Evolutionary conservation across 129 eudicot genomes (phyloP), one percentile per base, ranked within the genome.

Genomic region (Chrysanthemum makinoi): DNA sequence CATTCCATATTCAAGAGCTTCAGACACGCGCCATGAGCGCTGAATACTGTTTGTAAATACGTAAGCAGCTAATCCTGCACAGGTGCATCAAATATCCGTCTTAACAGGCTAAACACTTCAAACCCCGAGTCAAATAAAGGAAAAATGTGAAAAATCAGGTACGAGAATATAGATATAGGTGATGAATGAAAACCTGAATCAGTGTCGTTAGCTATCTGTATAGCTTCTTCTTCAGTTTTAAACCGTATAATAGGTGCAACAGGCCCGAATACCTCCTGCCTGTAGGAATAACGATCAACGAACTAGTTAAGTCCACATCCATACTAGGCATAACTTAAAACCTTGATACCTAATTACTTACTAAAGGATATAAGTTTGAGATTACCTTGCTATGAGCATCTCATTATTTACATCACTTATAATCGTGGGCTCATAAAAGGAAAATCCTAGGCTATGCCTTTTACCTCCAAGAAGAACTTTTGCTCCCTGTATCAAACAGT

Each of bases 251-350:
- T 80, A 10, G 99, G 97, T 62, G 99, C 99, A 79, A 94, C 97
- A 30, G 99, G 99, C 77, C 99, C 99, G 81, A 94, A 94, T 57
- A 87, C 88, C 81, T 94, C 97, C 79, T 90, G 93, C 77, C 96
- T 85, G 88, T 48, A 61, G 58, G 30, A 76, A 71, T 19, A 66
- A 26, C 33, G 24, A 70, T 48, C 73, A 49, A 19, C 18, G 18
- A 24, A 19, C 68, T 54, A 20, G 20, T 77, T 70, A 52, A 56
- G 19, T 33, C 46, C 62, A 76, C 20, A 1, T 47, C 61, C 51
- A 44, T 46, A 79, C 17, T 50, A 47, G 51, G 52, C 50, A 30
- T 26, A 20, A 20, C 47, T 50, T 20, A 8, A n/a, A 22, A 47
- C 20, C 13, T 71, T 22, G 39, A 19, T 39, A 18, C 14, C 6